Evolutionary conservation across 805 yeast species (phyloP), one percentile per base, ranked within the genome.

Genomic region (Cyberlindnera euphorbiae): DNA sequence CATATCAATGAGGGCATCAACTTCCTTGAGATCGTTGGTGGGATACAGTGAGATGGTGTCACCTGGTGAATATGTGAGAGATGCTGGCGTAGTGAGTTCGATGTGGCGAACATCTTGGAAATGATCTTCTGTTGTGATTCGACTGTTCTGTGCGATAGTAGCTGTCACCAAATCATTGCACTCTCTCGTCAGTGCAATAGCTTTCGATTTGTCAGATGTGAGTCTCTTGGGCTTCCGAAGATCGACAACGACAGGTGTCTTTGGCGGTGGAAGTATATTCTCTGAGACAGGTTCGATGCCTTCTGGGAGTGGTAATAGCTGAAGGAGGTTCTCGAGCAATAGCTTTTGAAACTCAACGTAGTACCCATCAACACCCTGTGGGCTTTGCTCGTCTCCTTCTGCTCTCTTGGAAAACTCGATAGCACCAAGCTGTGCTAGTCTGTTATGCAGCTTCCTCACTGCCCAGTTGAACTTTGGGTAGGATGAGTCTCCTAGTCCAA

Each of bases 401-500:
- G 88, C 84, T 35, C 97, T 64, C 5, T 73, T 70, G 33, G 81
- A 69, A 6, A 87, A 59, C 50, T 82, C 93, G 0, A 45, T 41
- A 2, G 90, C 95, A 1, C 98, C 97, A 12, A 93, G 64, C 59
- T 90, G 97, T 3, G 62, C 50, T 22, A 90, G 52, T 39, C 98
- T 67, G 16, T 77, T 71, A 56, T 90, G 95, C 13, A 93, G 59
- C 52, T 90, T 89, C 42, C 80, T 73, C 25, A 82, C 75, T n/a
- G 96, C 96, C 68, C 79, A 79, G 60, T 93, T 90, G 62, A 77
- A 93, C 45, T 82, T 75, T 5, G 94, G 85, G 56, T 93, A 93
- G 1, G 95, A 81, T 1, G 95, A 81, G 58, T 93, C 97, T 17
- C 99, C 99, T 2, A 93, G 62, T 0, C 98, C 99, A 53, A 93